Evolutionary conservation across 2,329 filamentous ascomycete species (phyloP), one percentile per base, ranked within the genome.

Genomic region (Colletotrichum falcatum): DNA sequence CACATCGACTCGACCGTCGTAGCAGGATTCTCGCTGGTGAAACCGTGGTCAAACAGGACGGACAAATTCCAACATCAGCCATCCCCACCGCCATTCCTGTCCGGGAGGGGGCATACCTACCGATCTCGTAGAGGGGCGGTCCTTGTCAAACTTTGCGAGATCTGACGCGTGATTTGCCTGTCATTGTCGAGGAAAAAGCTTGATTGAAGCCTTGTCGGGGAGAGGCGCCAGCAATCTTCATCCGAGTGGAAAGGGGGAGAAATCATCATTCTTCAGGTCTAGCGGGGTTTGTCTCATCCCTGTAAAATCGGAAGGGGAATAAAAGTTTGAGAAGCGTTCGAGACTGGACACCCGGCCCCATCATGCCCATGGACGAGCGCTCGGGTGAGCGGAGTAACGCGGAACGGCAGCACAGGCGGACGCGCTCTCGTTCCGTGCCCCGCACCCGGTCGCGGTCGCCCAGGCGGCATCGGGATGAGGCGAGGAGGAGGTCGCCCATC

Each of bases 371-470:
- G 11, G 26, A 49, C 33, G 49, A 64, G 14, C 39, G 53, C 11
- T 35, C 28, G 12, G 62, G 37, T 9, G 61, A 35, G 49, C 16
- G 59, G 39, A 54, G 46, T 37, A 14, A 39, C 49, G 28, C 56
- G 20, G 37, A 46, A 14, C 37, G 61, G 61, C 42, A 39, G 20
- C 28, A 26, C 20, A 28, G 46, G 37, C 49, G 53, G 37, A 48
- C 39, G 26, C 42, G 37, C 20, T 58, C 61, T 16, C 61, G 26
- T 37, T 56, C 49, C 11, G 70, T 53, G 30, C 81, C 46, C 79
- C 81, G 62, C 75, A 80, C 56, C 23, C 65, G 58, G 42, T 62
- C 64, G 35, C 48, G 68, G 46, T 67, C 67, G 35, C 67, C 67
- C 63, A 54, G 65, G 11, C 67, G 67, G 14, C 35, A 55, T 5